These are phyloP conservation scores for Penicillium frequentans DNA, from an alignment of 2,329 filamentous ascomycete species.

Conservation along the genomic window DNA sequence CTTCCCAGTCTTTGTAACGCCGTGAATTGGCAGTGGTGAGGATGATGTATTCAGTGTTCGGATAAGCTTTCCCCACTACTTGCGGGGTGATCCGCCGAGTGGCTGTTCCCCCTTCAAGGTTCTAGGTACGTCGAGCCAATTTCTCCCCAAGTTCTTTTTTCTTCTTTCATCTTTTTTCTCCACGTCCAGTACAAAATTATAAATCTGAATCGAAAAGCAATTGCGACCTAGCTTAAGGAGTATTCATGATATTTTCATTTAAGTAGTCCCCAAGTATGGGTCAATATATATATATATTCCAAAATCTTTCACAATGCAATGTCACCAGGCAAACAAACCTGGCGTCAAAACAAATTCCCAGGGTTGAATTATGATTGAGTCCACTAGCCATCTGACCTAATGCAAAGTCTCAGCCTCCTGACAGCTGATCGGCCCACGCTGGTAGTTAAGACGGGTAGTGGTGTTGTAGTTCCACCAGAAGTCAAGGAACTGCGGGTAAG, in stretches of 20 bases:
- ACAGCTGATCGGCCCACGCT: not conserved
- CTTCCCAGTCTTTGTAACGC: too few relatives aligned
- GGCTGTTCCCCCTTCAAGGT: too few relatives aligned
- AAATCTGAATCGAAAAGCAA: too few relatives aligned
- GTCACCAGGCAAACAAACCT: not conserved
- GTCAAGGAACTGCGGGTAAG: slow-evolving; percentile 14
- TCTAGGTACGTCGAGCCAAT: too few relatives aligned
- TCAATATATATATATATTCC: not conserved
- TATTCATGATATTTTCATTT: too few relatives aligned
- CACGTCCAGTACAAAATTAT: not conserved
- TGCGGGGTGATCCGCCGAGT: too few relatives aligned
- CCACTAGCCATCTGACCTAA: not conserved
- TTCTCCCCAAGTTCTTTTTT: not conserved
- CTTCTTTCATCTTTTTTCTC: not conserved
- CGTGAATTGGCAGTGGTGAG: too few relatives aligned
- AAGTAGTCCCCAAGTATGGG: too few relatives aligned
- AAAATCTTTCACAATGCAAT: not conserved
- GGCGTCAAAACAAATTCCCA: not conserved
- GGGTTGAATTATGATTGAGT: not conserved
- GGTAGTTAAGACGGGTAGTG: slow-evolving; percentile 3
- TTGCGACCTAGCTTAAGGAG: too few relatives aligned
- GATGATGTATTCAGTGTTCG: too few relatives aligned
- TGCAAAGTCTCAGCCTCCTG: slow-evolving; percentile 1
- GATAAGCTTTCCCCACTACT: too few relatives aligned
- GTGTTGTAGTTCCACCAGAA: slow-evolving; percentile 19